phyloP scores from a whole-genome alignment of 106 monocot species.

The Platanthera zijinensis region DNA sequence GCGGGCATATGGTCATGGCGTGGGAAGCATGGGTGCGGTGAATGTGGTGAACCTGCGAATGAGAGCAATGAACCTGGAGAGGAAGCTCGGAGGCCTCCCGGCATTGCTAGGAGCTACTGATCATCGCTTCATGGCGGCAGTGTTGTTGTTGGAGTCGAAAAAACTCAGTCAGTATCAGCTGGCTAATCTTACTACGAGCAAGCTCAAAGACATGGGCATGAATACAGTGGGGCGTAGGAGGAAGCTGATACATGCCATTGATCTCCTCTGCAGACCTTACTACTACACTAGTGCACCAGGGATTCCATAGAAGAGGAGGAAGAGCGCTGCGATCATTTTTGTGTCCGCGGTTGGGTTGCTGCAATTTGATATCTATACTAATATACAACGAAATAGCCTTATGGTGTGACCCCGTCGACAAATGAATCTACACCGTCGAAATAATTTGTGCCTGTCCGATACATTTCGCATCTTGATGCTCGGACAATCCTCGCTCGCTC shows the following conservation, averaged over 20 bases:
- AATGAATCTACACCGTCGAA: too few species aligned
- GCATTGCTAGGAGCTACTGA: slow-evolving; percentile 14
- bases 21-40: slow-evolving; percentile 15
- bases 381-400: too few species aligned
- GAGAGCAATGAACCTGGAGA: slow-evolving; percentile 39
- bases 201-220: slow-evolving; percentile 67
- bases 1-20: not conserved
- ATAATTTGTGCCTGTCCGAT: too few species aligned
- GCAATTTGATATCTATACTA: too few species aligned
- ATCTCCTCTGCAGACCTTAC: slow-evolving; percentile 40
- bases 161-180: slow-evolving; percentile 41
- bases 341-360: too few species aligned
- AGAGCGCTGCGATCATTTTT: too few species aligned
- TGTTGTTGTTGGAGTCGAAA: slow-evolving; percentile 48
- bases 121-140: slow-evolving; percentile 14
- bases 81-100: slow-evolving; percentile 26
- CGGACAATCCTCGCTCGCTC: too few species aligned
- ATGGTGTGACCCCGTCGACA: too few species aligned
- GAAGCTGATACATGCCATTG: slow-evolving; percentile 69
- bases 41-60: slow-evolving; percentile 27
- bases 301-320: too few species aligned
- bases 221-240: slow-evolving; percentile 70
- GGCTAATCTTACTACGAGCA: slow-evolving; percentile 41
- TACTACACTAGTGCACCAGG: not conserved
- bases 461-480: too few species aligned